phyloP scores from a whole-genome alignment of 2,329 filamentous ascomycete species.

The Epichloe sylvatica region DNA sequence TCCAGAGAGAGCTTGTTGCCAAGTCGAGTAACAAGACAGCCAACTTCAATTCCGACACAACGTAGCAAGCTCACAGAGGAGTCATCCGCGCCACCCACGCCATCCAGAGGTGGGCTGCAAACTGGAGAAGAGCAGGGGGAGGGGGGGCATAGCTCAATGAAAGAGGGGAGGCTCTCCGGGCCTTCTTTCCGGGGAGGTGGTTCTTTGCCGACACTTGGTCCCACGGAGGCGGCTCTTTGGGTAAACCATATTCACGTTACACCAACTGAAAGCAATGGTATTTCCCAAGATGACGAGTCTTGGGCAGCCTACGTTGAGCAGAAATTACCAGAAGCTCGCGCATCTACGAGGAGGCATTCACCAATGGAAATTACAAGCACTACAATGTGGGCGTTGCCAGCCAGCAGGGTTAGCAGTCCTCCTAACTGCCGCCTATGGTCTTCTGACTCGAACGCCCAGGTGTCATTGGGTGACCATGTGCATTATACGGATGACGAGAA shows the following conservation, averaged over 20 bases:
- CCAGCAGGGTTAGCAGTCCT: background rate
- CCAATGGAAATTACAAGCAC: constrained; percentile 20
- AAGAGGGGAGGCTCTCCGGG: background rate
- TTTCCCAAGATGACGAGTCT: constrained; percentile 16
- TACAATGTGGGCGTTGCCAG: constrained; percentile 19
- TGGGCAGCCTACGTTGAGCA: background rate
- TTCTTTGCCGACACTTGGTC: constrained; percentile 1
- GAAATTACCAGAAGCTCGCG: constrained; percentile 10
- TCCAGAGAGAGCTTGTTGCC: constrained; percentile 38
- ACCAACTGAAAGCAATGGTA: constrained; percentile 10
- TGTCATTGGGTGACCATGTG: background rate
- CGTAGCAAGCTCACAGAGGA: background rate
- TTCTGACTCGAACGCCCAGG: background rate
- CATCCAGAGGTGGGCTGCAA: background rate
- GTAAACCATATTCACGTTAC: background rate
- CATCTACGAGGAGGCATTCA: constrained; percentile 14
- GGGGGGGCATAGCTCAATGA: background rate
- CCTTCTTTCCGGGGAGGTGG: background rate
- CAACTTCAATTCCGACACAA: background rate
- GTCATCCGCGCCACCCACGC: background rate
- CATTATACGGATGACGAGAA: background rate
- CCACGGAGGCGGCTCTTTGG: background rate
- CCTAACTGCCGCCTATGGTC: background rate
- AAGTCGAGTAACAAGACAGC: constrained; percentile 11
- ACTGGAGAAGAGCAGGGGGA: background rate